Base-by-base conservation (phyloP, 805 yeast genomes). In the Candida germanica region DNA sequence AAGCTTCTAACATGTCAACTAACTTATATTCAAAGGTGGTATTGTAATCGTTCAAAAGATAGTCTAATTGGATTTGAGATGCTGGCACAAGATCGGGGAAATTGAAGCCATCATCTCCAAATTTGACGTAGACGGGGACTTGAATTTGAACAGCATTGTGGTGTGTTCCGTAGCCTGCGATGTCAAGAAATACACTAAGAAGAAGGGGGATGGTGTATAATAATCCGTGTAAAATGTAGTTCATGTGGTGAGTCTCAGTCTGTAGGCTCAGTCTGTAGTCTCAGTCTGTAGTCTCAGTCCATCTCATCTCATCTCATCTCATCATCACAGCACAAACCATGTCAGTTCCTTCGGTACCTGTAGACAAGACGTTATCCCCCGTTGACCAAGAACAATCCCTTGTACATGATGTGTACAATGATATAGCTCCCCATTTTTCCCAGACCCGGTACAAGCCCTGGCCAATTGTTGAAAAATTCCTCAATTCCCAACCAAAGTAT, bases 381-480 rank as follows among this genome's bases (percentile, higher is more conserved):
- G 68, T 65, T 23, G 46, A 53, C 8, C 83, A 79, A 56, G 98
- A 93, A 53, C 77, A 80, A 31, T 71, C 72, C 33, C 81, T 76
- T 52, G 98, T 93, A 1, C 98, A 93, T 58, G 75, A 76, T n/a
- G 95, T 93, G 8, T 93, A 93, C 64, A 86, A 93, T 53, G 85
- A 84, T 40, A 93, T 93, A 19, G 98, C 98, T 0, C 49, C 80
- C 7, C 98, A 93, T 57, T 93, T 93, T 58, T 89, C 98, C 2
- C 83, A 83, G 48, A 93, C 98, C 0, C 61, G 98, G 31, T 93
- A 89, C 62, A 91, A 85, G 65, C 97, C 98, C 18, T 93, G 98
- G 98, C 98, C 98, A 6, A 79, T 88, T 14, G 98, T 93, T 17
- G 86, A 85, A 34, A 58, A 70, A 41, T 93, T 83, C 53, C 60